phyloP scores from a whole-genome alignment of 305 asterid species.

The Petunia hybrid region DNA sequence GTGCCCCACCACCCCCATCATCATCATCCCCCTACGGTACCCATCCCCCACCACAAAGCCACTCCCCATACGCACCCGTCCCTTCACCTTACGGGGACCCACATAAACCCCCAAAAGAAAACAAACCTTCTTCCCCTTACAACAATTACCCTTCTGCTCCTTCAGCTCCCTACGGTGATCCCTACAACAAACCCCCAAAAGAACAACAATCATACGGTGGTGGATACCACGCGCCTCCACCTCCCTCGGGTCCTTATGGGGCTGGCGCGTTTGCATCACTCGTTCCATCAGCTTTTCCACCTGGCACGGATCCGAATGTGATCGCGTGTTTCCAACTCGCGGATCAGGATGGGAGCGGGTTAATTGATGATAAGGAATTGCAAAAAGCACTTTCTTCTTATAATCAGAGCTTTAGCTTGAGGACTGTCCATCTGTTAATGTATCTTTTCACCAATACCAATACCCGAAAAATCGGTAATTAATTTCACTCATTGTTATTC shows the following conservation, averaged over 20 bases:
- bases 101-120: conserved; percentile 23
- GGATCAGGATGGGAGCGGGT: conserved; percentile 93
- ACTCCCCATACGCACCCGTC: conserved; percentile 38
- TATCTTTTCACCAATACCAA: conserved; percentile 83
- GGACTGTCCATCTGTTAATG: conserved; percentile 95
- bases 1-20: conserved; percentile 29
- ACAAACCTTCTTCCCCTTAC: conserved; percentile 6
- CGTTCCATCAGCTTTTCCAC: conserved; percentile 81
- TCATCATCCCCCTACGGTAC: conserved; percentile 15
- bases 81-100: conserved; percentile 26
- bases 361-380: conserved; percentile 91
- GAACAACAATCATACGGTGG: conserved; percentile 46
- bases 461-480: conserved; percentile 72
- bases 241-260: conserved; percentile 58
- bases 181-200: conserved; percentile 34
- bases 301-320: conserved; percentile 90
- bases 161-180: conserved; percentile 29
- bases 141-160: conserved; percentile 2
- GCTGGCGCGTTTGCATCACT: conserved; percentile 78
- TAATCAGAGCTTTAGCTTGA: conserved; percentile 79
- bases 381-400: conserved; percentile 78
- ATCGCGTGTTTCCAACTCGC: conserved; percentile 81
- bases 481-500: neutral
- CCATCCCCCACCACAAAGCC: conserved; percentile 34
- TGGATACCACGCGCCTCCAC: conserved; percentile 51